These are phyloP conservation scores for Magnolia kwangsiensis DNA, from an alignment of 164 flowering plant genomes.

Conservation along the genomic window DNA sequence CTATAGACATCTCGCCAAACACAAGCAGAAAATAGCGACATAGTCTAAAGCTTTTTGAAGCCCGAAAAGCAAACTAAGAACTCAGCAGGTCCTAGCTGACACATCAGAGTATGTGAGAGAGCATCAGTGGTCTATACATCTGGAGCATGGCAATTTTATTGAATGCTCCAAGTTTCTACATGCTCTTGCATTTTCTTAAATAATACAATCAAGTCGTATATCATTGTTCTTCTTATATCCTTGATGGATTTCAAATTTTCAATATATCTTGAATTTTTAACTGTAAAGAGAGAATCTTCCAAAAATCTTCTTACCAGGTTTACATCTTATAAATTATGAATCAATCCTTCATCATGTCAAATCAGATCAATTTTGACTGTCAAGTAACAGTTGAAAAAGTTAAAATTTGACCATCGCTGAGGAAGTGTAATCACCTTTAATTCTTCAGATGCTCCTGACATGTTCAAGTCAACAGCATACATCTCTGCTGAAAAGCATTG, in stretches of 20 bases:
- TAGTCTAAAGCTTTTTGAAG: no score
- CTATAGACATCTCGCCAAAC: no score
- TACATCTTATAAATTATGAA: background rate
- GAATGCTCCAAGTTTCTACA: no score
- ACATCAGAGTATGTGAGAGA: no score
- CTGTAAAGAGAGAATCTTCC: background rate
- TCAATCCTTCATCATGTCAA: background rate
- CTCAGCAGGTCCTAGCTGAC: no score
- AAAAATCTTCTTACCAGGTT: background rate
- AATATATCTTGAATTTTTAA: background rate
- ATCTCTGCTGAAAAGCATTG: slow-evolving; percentile 98
- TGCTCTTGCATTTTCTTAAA: no score
- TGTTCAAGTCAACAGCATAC: slow-evolving; percentile 89
- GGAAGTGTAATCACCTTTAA: slow-evolving; percentile 58
- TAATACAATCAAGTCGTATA: no score
- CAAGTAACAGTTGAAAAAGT: background rate
- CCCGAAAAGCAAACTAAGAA: no score
- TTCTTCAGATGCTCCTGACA: slow-evolving; percentile 84
- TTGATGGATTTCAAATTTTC: background rate
- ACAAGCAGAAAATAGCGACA: no score
- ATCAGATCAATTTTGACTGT: background rate
- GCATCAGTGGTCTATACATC: no score
- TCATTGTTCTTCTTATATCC: background rate
- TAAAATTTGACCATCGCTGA: background rate
- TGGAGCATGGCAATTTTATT: no score